phyloP scores from a whole-genome alignment of 805 yeast species.

The Candida silvicultrix region DNA sequence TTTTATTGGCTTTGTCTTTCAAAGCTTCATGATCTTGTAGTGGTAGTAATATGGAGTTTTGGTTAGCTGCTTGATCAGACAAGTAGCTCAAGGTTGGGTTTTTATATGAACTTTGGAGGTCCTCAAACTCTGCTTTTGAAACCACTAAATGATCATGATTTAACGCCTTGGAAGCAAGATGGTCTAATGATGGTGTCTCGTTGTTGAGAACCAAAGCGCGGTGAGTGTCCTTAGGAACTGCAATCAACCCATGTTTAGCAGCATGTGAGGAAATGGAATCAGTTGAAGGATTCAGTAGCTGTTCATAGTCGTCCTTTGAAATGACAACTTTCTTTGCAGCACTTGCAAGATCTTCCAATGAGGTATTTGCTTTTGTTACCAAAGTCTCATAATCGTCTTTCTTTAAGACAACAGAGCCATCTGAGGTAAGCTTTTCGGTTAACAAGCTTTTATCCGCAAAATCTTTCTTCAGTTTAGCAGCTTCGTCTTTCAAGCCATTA shows the following conservation, averaged over 20 bases:
- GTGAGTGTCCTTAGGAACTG: slow-evolving; percentile 5
- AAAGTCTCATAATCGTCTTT: slow-evolving; percentile 12
- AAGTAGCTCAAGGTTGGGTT: slow-evolving; percentile 18
- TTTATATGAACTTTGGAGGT: slow-evolving; percentile 10
- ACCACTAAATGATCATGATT: slow-evolving; percentile 20
- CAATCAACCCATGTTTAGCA: not conserved
- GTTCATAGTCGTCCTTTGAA: slow-evolving; percentile 22
- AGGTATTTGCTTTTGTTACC: slow-evolving; percentile 4
- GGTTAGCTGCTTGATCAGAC: slow-evolving; percentile 12
- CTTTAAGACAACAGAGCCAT: slow-evolving; percentile 11
- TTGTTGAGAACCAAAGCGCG: slow-evolving; percentile 12
- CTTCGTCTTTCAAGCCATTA: slow-evolving; percentile 5
- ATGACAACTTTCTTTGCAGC: slow-evolving; percentile 14
- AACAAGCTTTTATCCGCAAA: slow-evolving; percentile 22
- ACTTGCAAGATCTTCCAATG: not conserved
- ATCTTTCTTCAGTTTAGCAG: slow-evolving; percentile 18
- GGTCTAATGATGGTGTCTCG: slow-evolving; percentile 20
- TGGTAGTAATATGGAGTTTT: slow-evolving; percentile 11
- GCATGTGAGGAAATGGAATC: not conserved
- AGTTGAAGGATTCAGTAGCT: not conserved
- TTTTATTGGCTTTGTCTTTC: slow-evolving; percentile 10
- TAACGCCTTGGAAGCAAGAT: slow-evolving; percentile 14
- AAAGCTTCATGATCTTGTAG: slow-evolving; percentile 5
- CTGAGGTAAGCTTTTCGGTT: slow-evolving; percentile 18
- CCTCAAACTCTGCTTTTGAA: slow-evolving; percentile 17